Evolutionary conservation across 768 basidiomycete species (phyloP).

Genomic region (Coprinopsis cinerea): DNA sequence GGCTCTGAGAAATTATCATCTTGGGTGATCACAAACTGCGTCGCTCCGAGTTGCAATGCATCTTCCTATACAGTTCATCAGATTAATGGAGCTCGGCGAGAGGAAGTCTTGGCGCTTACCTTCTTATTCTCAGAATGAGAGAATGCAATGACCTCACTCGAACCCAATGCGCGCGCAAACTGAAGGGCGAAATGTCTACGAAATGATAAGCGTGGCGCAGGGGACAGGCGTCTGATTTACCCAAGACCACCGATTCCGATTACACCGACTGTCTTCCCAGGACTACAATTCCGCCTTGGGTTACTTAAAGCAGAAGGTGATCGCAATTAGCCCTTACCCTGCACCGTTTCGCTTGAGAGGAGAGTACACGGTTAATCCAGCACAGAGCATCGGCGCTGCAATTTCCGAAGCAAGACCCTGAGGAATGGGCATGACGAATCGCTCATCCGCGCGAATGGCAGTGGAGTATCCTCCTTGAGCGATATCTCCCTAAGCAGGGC

Average conservation of each 20-base stretch:
- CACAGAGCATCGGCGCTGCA: constrained; percentile 62
- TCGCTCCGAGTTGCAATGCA: constrained; percentile 52
- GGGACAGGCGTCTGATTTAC: constrained; percentile 14
- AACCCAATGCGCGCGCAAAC: constrained; percentile 44
- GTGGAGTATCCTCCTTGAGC: constrained; percentile 45
- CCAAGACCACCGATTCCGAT: constrained; percentile 62
- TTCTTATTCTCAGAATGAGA: constrained; percentile 48
- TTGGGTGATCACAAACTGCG: constrained; percentile 42
- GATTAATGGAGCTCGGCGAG: neutral
- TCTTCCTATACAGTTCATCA: constrained; percentile 31
- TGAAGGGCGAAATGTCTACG: constrained; percentile 28
- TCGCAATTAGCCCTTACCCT: constrained; percentile 17
- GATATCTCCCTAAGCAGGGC: constrained; percentile 22
- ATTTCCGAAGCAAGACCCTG: constrained; percentile 42
- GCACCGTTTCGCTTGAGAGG: constrained; percentile 49
- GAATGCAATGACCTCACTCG: constrained; percentile 49
- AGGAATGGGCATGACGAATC: constrained; percentile 57
- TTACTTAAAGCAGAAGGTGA: neutral
- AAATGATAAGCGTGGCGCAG: neutral
- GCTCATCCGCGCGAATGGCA: constrained; percentile 39
- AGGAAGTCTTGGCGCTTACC: constrained; percentile 9
- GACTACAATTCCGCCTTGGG: constrained; percentile 34
- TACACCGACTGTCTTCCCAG: constrained; percentile 60
- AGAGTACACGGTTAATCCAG: constrained; percentile 57
- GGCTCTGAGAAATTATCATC: constrained; percentile 34